A percentile compares a stretch with the other conserved stretches of the same genome.
Conservation (phyloP, 768 basidiomycete genomes). For the Kwoniella heveanensis region DNA sequence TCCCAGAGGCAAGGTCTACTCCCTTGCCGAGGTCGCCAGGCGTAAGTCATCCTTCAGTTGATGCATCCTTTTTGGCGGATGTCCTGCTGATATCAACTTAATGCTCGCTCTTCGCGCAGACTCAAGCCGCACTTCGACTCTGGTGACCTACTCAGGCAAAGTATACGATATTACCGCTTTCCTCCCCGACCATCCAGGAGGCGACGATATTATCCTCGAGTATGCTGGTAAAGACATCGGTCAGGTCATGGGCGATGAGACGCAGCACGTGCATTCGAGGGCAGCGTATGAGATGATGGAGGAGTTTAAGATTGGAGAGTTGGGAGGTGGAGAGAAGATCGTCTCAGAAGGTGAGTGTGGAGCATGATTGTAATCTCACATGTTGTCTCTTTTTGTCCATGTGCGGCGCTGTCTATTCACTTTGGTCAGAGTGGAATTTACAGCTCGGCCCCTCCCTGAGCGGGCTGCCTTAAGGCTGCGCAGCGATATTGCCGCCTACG, state of each 20-base stretch:
- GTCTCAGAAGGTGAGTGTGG: conserved; percentile 77
- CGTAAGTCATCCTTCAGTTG: conserved; percentile 14
- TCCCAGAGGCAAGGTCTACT: conserved; percentile 16
- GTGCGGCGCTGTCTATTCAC: too few relatives aligned
- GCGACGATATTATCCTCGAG: conserved; percentile 82
- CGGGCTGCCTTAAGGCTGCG: too few relatives aligned
- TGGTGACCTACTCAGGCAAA: conserved; percentile 76
- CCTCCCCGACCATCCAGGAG: conserved; percentile 86
- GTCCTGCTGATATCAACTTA: background rate
- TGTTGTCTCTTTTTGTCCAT: too few relatives aligned
- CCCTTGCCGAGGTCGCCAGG: conserved; percentile 22
- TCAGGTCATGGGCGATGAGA: conserved; percentile 73
- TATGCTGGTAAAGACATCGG: conserved; percentile 84
- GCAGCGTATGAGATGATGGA: conserved; percentile 89
- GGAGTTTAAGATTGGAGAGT: conserved; percentile 79
- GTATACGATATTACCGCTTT: conserved; percentile 89
- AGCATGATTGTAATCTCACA: too few relatives aligned
- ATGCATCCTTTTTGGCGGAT: background rate
- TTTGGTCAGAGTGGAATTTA: too few relatives aligned
- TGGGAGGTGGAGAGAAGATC: conserved; percentile 73
- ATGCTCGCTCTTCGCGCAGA: background rate
- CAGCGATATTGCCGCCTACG: too few relatives aligned
- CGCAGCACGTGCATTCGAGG: conserved; percentile 85
- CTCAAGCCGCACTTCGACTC: conserved; percentile 64
- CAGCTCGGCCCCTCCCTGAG: too few relatives aligned